Percentiles rank a stretch among this genome's conserved stretches.
Conservation (phyloP, 352 stramenopile species). For the Pelagophyceae sp. region DNA sequence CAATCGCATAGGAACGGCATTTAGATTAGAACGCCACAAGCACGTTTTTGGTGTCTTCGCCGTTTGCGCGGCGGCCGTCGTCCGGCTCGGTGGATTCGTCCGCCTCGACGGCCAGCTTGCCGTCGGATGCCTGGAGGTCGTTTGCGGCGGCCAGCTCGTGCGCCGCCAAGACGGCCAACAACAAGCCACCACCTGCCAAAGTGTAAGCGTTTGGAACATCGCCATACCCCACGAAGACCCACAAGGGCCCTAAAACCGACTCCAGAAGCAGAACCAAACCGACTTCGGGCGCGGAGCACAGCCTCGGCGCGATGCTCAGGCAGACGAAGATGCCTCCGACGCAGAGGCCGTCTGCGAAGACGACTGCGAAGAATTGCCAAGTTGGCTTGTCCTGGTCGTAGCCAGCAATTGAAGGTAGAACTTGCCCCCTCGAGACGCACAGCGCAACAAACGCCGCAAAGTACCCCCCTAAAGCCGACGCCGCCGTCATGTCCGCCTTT, state of each 20-base stretch:
- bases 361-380: not conserved
- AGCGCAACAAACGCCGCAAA: not conserved
- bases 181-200: not conserved
- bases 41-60: too few relatives aligned
- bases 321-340: not conserved
- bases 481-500: not conserved
- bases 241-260: constrained; percentile 5
- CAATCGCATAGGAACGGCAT: too few relatives aligned
- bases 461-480: not conserved
- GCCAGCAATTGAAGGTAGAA: not conserved
- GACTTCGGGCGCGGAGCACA: not conserved
- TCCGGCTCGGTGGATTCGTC: too few relatives aligned
- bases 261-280: not conserved
- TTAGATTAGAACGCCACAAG: too few relatives aligned
- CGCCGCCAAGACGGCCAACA: not conserved
- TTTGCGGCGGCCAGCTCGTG: not conserved
- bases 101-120: too few relatives aligned
- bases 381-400: not conserved
- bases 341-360: not conserved
- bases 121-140: not conserved
- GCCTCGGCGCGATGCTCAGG: not conserved
- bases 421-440: not conserved
- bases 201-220: not conserved
- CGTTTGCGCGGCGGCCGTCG: too few relatives aligned
- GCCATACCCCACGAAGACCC: constrained; percentile 2